phyloP scores from a whole-genome alignment of 2,329 filamentous ascomycete species.

The Thielaviopsis ethacetica region DNA sequence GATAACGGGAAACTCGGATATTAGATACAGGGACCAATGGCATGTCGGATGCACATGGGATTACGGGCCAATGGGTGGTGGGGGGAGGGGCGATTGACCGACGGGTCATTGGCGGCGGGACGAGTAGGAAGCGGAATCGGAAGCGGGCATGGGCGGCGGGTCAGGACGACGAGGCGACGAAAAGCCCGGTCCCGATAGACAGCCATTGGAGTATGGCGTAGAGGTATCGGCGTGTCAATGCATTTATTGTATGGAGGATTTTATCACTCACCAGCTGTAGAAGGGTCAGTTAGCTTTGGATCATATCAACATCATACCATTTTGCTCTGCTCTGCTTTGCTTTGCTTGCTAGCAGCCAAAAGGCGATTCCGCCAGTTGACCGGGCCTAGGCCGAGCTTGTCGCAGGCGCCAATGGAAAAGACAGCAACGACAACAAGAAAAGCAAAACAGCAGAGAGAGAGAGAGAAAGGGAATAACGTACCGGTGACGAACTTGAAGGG shows the following conservation, averaged over 20 bases:
- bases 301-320: constrained; percentile 19
- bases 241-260: background rate
- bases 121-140: constrained; percentile 6
- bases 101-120: background rate
- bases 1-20: background rate
- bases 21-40: constrained; percentile 1
- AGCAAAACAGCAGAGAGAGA: background rate
- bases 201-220: background rate
- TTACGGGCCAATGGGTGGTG: background rate
- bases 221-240: background rate
- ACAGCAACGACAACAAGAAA: background rate
- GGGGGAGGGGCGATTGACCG: background rate
- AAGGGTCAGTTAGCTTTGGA: constrained; percentile 25
- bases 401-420: background rate
- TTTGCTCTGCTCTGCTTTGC: constrained; percentile 14
- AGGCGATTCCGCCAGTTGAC: background rate
- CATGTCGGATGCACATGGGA: background rate
- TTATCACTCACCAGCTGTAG: constrained; percentile 28
- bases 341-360: background rate
- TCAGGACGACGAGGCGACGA: background rate
- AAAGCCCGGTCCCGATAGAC: background rate
- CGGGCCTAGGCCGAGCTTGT: background rate
- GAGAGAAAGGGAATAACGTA: constrained; percentile 37
- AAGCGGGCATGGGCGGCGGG: background rate
- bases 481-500: constrained; percentile 99